Conservation (phyloP, 768 basidiomycete genomes). For the Calvatia gigantea region DNA sequence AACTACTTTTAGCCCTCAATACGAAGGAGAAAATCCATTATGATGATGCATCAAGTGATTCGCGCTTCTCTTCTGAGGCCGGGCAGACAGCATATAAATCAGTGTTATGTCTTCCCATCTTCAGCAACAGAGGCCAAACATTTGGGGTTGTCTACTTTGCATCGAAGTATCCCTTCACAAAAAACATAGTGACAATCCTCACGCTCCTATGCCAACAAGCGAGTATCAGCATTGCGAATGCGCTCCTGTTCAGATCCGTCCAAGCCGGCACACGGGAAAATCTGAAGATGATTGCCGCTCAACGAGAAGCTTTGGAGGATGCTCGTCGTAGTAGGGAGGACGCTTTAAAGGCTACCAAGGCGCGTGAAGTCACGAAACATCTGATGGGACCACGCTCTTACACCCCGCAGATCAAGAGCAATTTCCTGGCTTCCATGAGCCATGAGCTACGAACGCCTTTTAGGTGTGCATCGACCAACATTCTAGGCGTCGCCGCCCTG, state of each 20-base stretch:
- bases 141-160: constrained; percentile 70
- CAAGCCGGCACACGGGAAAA: constrained; percentile 74
- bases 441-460: constrained; percentile 78
- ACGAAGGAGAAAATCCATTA: constrained; percentile 58
- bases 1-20: constrained; percentile 47
- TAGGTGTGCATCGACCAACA: constrained; percentile 36
- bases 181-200: constrained; percentile 56
- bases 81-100: constrained; percentile 57
- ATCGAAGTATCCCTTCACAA: constrained; percentile 62
- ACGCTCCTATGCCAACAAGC: constrained; percentile 71
- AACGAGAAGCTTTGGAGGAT: constrained; percentile 65
- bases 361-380: constrained; percentile 18
- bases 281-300: constrained; percentile 72
- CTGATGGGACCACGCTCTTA: not conserved
- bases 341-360: constrained; percentile 72
- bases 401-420: constrained; percentile 62
- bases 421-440: constrained; percentile 75
- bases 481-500: not conserved
- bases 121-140: constrained; percentile 72
- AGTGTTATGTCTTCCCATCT: constrained; percentile 67
- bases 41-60: constrained; percentile 60
- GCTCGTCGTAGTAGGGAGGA: constrained; percentile 70
- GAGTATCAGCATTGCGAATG: constrained; percentile 72
- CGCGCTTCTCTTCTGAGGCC: constrained; percentile 67
- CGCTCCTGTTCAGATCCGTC: constrained; percentile 70